Conservation (phyloP, 2,329 filamentous ascomycete genomes). For the Penicillium vulpinum region DNA sequence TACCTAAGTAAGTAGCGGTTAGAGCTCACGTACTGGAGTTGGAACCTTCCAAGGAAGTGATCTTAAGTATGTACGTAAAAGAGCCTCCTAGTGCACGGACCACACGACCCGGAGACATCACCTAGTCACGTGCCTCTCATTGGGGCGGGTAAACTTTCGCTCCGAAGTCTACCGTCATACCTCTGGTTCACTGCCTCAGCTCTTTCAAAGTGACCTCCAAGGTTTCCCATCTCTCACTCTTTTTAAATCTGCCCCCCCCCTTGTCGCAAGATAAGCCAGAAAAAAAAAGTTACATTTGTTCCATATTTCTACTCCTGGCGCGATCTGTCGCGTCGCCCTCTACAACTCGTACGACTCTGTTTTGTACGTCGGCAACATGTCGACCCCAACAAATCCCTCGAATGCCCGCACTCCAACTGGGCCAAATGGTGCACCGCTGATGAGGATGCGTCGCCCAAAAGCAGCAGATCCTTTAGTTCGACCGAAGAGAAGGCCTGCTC, state of each 20-base stretch:
- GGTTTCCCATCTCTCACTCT: not conserved
- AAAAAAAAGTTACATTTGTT: not conserved
- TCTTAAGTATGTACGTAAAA: not conserved
- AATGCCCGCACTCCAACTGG: slow-evolving; percentile 51
- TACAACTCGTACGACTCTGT: not conserved
- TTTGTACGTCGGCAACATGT: slow-evolving; percentile 25
- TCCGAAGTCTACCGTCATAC: slow-evolving; percentile 5
- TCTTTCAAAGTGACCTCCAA: slow-evolving; percentile 4
- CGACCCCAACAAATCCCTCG: slow-evolving; percentile 46
- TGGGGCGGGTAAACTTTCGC: slow-evolving; percentile 1
- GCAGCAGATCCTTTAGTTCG: slow-evolving; percentile 64
- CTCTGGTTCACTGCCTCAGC: not conserved
- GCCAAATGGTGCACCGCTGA: slow-evolving; percentile 46
- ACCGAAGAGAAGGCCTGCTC: slow-evolving; percentile 52
- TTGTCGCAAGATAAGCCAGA: not conserved
- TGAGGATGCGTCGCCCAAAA: slow-evolving; percentile 49
- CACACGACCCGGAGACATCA: not conserved
- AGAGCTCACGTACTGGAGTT: too few species aligned
- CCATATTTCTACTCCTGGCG: not conserved
- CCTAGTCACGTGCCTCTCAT: not conserved
- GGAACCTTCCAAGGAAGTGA: too few species aligned
- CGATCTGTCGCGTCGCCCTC: not conserved
- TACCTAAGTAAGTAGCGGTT: too few species aligned
- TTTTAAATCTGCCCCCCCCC: not conserved
- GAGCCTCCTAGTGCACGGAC: not conserved